Evolutionary conservation across 169 alveolate genomes (phyloP), one percentile per base, ranked within the genome.

Genomic region (Blepharisma undulans): DNA sequence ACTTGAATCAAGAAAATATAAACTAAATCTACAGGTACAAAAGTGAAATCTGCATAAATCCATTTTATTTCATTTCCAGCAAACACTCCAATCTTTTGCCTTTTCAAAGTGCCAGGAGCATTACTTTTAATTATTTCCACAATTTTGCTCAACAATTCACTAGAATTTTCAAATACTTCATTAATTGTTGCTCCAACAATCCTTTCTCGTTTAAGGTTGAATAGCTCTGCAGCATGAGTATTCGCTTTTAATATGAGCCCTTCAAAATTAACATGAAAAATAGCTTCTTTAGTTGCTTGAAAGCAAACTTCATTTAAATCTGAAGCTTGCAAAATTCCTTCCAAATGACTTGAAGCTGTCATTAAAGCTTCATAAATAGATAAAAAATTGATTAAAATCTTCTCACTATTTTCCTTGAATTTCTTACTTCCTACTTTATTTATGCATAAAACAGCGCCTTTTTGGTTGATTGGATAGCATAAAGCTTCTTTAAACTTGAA

Each of bases 271-370:
- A 82, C 89, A 27, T 82, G 89, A 16, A 82, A 21, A 48, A 82
- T 82, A 7, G 76, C 89, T 36, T 82, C 78, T n/a, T 60, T 82
- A 16, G 60, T 74, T 1, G 76, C 89, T 82, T 82, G 89, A 21
- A 82, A 59, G n/a, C 89, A 82, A 36, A 82, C 36, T 82, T 82
- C 89, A 60, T 82, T 82, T n/a, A 82, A 25, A 60, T 82, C 89
- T 19, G 78, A 32, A 82, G 27, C n/a, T 34, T 48, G 29, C 78
- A 82, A 82, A 32, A 82, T 21, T n/a, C 89, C 89, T 82, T 82
- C 89, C 22, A 82, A 60, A 30, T 82, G 32, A 3, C 60, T 74
- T 22, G 34, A 72, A 22, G 89, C 74, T 60, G 33, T 74, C 33
- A 82, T 32, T 22, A 82, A 19, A n/a, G 8, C 10, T 22, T 22